Conservation (phyloP, 345 rosid species). For the Stellera chamaejasme region DNA sequence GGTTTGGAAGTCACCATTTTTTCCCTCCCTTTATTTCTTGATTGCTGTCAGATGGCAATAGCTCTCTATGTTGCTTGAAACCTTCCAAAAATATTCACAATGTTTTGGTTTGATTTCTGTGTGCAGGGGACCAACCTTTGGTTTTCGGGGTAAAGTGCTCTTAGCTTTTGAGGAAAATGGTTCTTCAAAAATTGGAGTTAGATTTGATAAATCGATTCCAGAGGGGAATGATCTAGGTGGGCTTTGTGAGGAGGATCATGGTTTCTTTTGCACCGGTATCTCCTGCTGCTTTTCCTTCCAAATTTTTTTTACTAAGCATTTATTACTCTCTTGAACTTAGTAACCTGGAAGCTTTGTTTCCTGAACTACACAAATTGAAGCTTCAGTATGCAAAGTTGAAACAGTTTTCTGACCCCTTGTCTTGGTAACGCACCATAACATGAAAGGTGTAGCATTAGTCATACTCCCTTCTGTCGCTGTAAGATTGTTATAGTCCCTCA, state of each 20-base stretch:
- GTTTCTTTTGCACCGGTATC: slow-evolving; percentile 78
- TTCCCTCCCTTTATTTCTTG: neutral
- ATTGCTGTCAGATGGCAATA: neutral
- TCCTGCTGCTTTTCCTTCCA: neutral
- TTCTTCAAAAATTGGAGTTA: slow-evolving; percentile 74
- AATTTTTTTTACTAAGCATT: neutral
- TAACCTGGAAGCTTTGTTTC: too few species aligned
- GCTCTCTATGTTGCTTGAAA: neutral
- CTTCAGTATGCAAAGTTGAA: too few species aligned
- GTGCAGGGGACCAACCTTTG: slow-evolving; percentile 60
- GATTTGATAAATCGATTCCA: slow-evolving; percentile 66
- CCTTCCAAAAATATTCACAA: neutral
- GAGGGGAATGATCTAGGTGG: slow-evolving; percentile 94
- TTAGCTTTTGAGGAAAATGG: slow-evolving; percentile 82
- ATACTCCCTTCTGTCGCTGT: too few species aligned
- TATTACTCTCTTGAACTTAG: too few species aligned
- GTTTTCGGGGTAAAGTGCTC: slow-evolving; percentile 75
- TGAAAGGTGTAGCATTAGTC: too few species aligned
- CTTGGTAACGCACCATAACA: too few species aligned
- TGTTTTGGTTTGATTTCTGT: neutral
- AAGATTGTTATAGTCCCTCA: too few species aligned
- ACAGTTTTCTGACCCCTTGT: too few species aligned
- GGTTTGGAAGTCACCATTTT: neutral
- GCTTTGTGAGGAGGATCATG: slow-evolving; percentile 72
- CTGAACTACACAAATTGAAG: too few species aligned